These are phyloP conservation scores for Ploettnerulaceae sp. DNA, from an alignment of 2,329 filamentous ascomycete genomes.

Conservation along the genomic window DNA sequence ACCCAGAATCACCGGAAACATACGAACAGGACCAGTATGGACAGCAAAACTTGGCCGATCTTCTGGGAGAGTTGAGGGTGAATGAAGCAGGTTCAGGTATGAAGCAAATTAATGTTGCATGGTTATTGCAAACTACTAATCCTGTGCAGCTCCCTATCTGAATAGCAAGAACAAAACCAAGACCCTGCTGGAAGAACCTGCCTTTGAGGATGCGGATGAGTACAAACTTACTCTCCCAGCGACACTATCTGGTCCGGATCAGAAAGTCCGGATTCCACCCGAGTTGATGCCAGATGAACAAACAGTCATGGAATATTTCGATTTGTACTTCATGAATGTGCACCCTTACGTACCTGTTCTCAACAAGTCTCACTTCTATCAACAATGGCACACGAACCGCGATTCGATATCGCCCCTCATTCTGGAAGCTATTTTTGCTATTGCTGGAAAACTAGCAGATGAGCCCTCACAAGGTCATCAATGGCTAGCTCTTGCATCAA, in stretches of 20 bases:
- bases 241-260: constrained; percentile 61
- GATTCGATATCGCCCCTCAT: constrained; percentile 84
- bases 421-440: constrained; percentile 86
- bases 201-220: constrained; percentile 67
- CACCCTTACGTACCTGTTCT: constrained; percentile 91
- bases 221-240: constrained; percentile 66
- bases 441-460: constrained; percentile 76
- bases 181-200: constrained; percentile 53
- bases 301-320: constrained; percentile 76
- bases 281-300: constrained; percentile 90
- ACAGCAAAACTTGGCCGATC: constrained; percentile 68
- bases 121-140: constrained; percentile 19
- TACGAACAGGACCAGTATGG: constrained; percentile 61
- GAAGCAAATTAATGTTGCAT: constrained; percentile 27
- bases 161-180: constrained; percentile 51
- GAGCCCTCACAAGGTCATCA: constrained; percentile 81
- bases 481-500: constrained; percentile 86
- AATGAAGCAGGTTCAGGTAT: constrained; percentile 81
- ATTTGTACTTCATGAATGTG: constrained; percentile 84
- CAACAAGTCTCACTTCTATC: constrained; percentile 75
- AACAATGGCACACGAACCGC: constrained; percentile 81
- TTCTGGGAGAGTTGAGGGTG: constrained; percentile 81
- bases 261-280: constrained; percentile 80
- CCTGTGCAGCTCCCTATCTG: constrained; percentile 70
- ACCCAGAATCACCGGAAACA: constrained; percentile 42